phyloP scores from a whole-genome alignment of 2,329 filamentous ascomycete species.

The Aspergillus sp. region DNA sequence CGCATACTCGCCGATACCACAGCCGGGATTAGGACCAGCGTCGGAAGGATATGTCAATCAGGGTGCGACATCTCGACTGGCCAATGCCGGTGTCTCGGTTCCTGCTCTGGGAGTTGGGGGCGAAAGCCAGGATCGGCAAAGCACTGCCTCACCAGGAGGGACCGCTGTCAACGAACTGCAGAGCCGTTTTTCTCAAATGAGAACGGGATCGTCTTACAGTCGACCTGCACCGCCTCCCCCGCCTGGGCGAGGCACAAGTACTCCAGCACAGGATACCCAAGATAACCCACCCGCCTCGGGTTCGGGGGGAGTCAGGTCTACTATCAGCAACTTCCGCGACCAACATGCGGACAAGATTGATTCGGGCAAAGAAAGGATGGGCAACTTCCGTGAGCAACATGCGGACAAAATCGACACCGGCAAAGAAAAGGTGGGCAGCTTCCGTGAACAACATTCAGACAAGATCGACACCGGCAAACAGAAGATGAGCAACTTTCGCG shows the following conservation, averaged over 20 bases:
- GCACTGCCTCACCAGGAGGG: slow-evolving; percentile 10
- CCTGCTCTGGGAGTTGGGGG: slow-evolving; percentile 66
- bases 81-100: slow-evolving; percentile 69
- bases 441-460: background rate
- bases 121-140: slow-evolving; percentile 10
- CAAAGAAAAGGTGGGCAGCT: background rate
- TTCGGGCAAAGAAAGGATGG: slow-evolving; percentile 52
- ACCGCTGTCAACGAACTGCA: slow-evolving; percentile 60
- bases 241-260: slow-evolving; percentile 42
- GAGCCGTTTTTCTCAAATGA: slow-evolving; percentile 56
- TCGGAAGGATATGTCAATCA: slow-evolving; percentile 45
- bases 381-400: slow-evolving; percentile 25
- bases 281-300: slow-evolving; percentile 55
- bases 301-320: slow-evolving; percentile 46
- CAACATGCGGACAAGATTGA: slow-evolving; percentile 62
- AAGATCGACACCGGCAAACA: slow-evolving; percentile 2
- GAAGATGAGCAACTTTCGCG: slow-evolving; percentile 51
- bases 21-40: slow-evolving; percentile 16
- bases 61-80: slow-evolving; percentile 59
- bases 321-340: slow-evolving; percentile 54
- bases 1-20: slow-evolving; percentile 41
- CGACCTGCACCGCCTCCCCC: slow-evolving; percentile 19
- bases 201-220: slow-evolving; percentile 21
- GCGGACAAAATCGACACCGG: background rate
- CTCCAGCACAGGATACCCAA: slow-evolving; percentile 53